A percentile compares a stretch with the other conserved stretches of the same genome.
These are phyloP conservation scores for Areca catechu DNA, from an alignment of 176 grass and related monocot species.

Conservation along the genomic window DNA sequence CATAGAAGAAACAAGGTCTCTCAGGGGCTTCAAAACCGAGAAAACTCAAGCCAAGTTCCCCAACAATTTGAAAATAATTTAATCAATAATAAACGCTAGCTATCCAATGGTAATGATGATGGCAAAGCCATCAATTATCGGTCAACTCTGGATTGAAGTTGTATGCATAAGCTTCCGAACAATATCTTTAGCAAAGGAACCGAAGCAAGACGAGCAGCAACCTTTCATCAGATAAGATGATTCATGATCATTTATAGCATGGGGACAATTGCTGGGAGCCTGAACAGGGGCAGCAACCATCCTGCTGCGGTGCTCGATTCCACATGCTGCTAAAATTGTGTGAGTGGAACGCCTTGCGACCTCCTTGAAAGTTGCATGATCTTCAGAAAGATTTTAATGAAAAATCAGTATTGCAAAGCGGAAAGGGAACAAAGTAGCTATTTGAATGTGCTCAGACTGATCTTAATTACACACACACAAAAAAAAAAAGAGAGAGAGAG, in stretches of 20 bases:
- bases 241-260: slow-evolving; percentile 13
- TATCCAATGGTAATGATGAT: no score
- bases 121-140: no score
- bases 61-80: no score
- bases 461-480: no score
- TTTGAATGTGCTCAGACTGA: no score
- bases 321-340: slow-evolving; percentile 30
- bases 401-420: slow-evolving; percentile 14
- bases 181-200: slow-evolving; percentile 34
- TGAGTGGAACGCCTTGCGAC: slow-evolving; percentile 31
- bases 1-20: no score
- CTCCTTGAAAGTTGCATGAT: slow-evolving; percentile 14
- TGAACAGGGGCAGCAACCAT: slow-evolving; percentile 26
- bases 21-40: no score
- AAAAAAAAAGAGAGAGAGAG: no score
- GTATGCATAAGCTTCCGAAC: slow-evolving; percentile 22
- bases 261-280: slow-evolving; percentile 21
- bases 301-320: slow-evolving; percentile 36
- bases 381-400: slow-evolving; percentile 33
- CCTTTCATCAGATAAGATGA: slow-evolving; percentile 20
- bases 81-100: no score
- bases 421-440: no score
- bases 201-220: slow-evolving; percentile 43
- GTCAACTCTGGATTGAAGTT: neutral
- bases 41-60: no score